Base-by-base conservation (phyloP, 176 grass and related monocot genomes). In the Microstegium vimineum region DNA sequence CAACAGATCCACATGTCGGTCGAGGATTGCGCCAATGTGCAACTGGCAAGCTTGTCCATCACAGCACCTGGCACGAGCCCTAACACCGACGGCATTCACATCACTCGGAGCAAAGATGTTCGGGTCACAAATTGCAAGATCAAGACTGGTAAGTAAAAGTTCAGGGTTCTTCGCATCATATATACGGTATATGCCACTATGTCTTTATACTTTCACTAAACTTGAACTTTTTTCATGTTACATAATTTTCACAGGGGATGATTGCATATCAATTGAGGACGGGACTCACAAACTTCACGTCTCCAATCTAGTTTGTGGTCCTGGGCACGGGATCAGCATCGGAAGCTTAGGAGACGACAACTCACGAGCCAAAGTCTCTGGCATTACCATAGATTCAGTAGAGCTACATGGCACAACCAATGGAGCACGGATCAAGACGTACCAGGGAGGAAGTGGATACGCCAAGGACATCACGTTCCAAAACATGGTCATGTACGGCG, bases 391-490 rank as follows among this genome's bases (percentile, higher is more conserved):
- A 10, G 92, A 94, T 23, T 20, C 8, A 0, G 79, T 81, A 17
- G 75, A 52, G 27, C 20, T 94, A 1, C 38, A 28, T 22, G 89
- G 92, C 0, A 90, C 92, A 0, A 71, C 80, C 28, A 94, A 94
- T 10, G 92, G 92, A 35, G 92, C 78, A 6, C 47, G 92, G 1
- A 94, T 91, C 69, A 94, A 94, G 82, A 91, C 92, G 6, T 86
- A 84, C 32, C 92, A 86, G 17, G 90, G 90, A 65, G 86, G 90
- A 23, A 82, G 69, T 2, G 90, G 90, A 0, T 92, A 80, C 11
- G 86, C 62, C 0, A 92, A 75, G 22, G 54, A 83, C 52, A 89
- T 92, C 36, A 10, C 51, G 0, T 89, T 92, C 47, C 69, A 80
- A 20, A 92, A 92, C 76, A 83, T 92, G 10, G 9, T 80, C 16